Evolutionary conservation across 208 protist genomes (phyloP), one percentile per base, ranked within the genome.

Genomic region (Leishmania gerbilli): DNA sequence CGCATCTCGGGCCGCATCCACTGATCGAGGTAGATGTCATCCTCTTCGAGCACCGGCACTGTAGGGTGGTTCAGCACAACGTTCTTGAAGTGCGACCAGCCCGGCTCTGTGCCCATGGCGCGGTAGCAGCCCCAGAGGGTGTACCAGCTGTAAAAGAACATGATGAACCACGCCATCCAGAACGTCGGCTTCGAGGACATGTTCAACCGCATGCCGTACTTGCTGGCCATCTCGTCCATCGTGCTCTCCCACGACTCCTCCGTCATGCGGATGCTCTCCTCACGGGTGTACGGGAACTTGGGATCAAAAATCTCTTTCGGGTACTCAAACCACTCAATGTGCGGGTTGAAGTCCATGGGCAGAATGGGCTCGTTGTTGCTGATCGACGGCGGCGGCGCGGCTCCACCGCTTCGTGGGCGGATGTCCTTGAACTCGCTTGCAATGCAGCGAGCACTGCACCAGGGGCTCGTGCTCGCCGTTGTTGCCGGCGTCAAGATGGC

Each of bases 301-400:
- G 95, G 93, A 77, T 96, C 91, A 65, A 96, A 97, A 53, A 97
- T 90, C 69, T 97, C 92, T 78, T 97, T 97, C 1, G 95, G 95
- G 80, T 95, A 97, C 84, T 97, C 95, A 81, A 95, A 97, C 92
- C 92, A 97, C 83, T 97, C 92, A 81, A 97, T 97, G 83, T 97
- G 95, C 7, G 95, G 95, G 82, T 96, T 97, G 84, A 97, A 96
- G 89, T 97, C 95, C 88, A 97, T 95, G 0, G 95, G 95, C 40
- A 92, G 62, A n/a, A 97, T 79, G 11, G 92, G 95, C 65, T 95
- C 95, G 80, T 96, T 95, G 84, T 95, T 84, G 67, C 78, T 75
- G 72, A 96, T 94, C 45, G 88, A 87, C 68, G 95, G 95, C 27
- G 92, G 91, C 74, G 86, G 84, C 24, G 84, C 79, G 13, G 85